Percentiles rank a stretch among this genome's conserved stretches.
Evolutionary conservation across 2,329 filamentous ascomycete genomes (phyloP).

Genomic region (Sporothrix dimorphospora): DNA sequence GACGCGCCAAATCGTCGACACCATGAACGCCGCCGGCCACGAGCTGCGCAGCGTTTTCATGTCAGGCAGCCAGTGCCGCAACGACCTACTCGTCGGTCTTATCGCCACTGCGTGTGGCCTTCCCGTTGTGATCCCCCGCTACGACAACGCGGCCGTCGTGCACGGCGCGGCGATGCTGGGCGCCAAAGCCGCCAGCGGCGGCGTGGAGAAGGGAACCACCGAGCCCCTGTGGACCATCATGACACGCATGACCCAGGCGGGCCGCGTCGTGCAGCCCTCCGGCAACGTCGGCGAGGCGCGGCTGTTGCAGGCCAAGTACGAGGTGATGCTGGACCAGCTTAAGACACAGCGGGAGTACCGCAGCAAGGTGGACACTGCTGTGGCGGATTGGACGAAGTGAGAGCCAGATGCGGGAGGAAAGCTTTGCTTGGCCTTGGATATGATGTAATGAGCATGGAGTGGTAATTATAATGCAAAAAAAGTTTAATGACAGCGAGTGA

Average conservation of each 20-base stretch:
- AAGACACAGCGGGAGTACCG: slow-evolving; percentile 82
- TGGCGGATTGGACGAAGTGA: slow-evolving; percentile 43
- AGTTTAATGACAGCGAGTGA: background rate
- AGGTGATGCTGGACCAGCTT: slow-evolving; percentile 93
- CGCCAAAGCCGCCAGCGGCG: slow-evolving; percentile 89
- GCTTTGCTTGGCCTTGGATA: background rate
- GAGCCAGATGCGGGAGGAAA: background rate
- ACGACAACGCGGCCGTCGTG: slow-evolving; percentile 93
- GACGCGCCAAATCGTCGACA: slow-evolving; percentile 90
- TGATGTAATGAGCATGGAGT: slow-evolving; percentile 8
- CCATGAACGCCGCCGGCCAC: slow-evolving; percentile 91
- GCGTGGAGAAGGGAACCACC: slow-evolving; percentile 74
- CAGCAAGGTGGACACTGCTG: slow-evolving; percentile 70
- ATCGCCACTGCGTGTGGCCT: slow-evolving; percentile 89
- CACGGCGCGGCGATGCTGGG: slow-evolving; percentile 99
- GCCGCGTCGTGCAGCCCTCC: slow-evolving; percentile 77
- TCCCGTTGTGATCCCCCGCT: slow-evolving; percentile 90
- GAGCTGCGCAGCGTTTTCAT: slow-evolving; percentile 93
- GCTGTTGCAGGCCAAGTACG: slow-evolving; percentile 85
- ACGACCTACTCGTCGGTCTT: slow-evolving; percentile 86
- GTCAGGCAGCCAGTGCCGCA: slow-evolving; percentile 97
- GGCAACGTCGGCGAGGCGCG: slow-evolving; percentile 73
- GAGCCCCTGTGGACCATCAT: slow-evolving; percentile 95
- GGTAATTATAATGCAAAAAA: background rate
- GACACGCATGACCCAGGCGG: slow-evolving; percentile 95